phyloP scores from a whole-genome alignment of 225 moss, liverwort and hornwort genomes.

The Marchantia polymorpha region DNA sequence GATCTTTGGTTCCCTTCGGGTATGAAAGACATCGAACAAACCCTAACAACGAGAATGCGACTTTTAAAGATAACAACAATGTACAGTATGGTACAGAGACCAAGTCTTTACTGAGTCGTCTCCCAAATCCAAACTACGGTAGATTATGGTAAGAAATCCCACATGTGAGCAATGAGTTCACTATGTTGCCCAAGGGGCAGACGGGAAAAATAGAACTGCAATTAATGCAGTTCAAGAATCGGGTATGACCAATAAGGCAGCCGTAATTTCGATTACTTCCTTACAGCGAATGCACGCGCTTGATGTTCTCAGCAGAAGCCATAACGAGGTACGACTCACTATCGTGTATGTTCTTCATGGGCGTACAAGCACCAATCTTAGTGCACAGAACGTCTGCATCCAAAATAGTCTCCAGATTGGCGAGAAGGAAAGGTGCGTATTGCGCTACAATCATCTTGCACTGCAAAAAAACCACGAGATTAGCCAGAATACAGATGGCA shows the following conservation, averaged over 20 bases:
- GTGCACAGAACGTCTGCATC: constrained; percentile 76
- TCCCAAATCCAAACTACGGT: constrained; percentile 11
- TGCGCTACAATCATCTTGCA: constrained; percentile 76
- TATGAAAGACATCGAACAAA: not conserved
- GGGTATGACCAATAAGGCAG: not conserved
- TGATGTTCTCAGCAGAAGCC: constrained; percentile 18
- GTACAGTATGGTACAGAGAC: constrained; percentile 13
- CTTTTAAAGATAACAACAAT: not conserved
- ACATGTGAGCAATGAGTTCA: not conserved
- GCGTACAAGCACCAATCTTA: constrained; percentile 64
- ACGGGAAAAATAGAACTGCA: not conserved
- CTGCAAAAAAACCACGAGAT: constrained; percentile 31
- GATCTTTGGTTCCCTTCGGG: not conserved
- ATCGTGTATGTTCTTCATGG: not conserved
- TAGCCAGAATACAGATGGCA: not conserved
- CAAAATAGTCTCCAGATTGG: constrained; percentile 72
- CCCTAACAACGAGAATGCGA: not conserved
- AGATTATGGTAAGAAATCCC: not conserved
- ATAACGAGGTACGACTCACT: constrained; percentile 21
- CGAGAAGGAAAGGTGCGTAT: constrained; percentile 78
- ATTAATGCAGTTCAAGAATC: not conserved
- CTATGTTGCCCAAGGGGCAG: no score
- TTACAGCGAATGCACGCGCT: constrained; percentile 25
- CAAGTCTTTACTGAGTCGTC: not conserved
- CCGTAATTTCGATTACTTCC: not conserved